Conservation (phyloP, 139 green algal species). For the Marvania coccoides region DNA sequence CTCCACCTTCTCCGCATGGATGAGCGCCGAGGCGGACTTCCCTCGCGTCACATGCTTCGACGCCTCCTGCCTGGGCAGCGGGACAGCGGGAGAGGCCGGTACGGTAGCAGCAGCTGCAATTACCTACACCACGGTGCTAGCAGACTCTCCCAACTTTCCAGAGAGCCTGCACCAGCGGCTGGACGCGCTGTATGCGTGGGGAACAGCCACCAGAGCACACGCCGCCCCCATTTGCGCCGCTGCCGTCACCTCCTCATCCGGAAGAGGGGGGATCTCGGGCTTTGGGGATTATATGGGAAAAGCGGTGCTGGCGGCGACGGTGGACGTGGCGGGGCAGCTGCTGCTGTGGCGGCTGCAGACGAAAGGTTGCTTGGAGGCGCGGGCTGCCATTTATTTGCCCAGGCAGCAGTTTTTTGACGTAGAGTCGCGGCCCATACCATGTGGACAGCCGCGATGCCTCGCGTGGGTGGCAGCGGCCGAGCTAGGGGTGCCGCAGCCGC, state of each 20-base stretch:
- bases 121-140: neutral
- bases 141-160: neutral
- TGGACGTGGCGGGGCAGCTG: neutral
- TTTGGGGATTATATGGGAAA: too few relatives aligned
- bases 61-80: neutral
- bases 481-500: too few relatives aligned
- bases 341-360: too few relatives aligned
- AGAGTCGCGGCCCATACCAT: too few relatives aligned
- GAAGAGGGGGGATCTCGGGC: neutral
- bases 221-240: neutral
- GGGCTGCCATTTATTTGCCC: too few relatives aligned
- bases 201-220: neutral
- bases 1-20: constrained; percentile 1
- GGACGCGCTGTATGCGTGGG: neutral
- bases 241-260: neutral
- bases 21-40: neutral
- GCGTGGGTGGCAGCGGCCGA: too few relatives aligned
- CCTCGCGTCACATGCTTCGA: constrained; percentile 4
- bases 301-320: neutral
- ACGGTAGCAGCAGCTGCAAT: neutral
- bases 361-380: too few relatives aligned
- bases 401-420: too few relatives aligned
- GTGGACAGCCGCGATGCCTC: too few relatives aligned
- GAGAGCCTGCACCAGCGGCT: neutral
- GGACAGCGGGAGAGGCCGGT: neutral